Evolutionary conservation across 106 monocot species (phyloP), one percentile per base, ranked within the genome.

Genomic region (Acorus calamus): DNA sequence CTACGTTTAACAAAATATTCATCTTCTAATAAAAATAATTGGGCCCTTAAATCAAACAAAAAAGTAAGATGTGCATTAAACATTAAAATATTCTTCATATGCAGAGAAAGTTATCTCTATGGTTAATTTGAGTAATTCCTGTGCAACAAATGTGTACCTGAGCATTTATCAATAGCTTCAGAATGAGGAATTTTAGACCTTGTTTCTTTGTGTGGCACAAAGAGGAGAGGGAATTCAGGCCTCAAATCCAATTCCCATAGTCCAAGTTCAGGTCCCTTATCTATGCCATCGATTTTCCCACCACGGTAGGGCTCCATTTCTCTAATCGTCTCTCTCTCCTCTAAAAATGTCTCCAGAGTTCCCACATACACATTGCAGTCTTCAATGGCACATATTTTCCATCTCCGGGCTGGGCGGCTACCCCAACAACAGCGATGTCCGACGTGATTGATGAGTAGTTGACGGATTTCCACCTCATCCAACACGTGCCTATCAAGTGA

Each of bases 341-440:
- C 94, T 42, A 94, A 78, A 64, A 94, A 94, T 53, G 87, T 90
- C 78, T 94, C 94, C 11, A 94, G 47, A 11, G 82, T 89, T 56
- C 94, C 94, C 14, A 94, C 80, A 69, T 89, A 94, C n/a, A 94
- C 87, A 72, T 94, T 90, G 73, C 94, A 94, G 55, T 94, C 94
- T 68, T 94, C 94, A 74, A 94, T 66, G 4, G 86, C 73, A 63
- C 56, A 56, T 46, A 94, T 87, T 57, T 74, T 89, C 94, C 94
- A 94, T 46, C 66, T 79, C 55, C 87, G 70, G 48, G 94, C 94
- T 58, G 94, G 94, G n/a, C 63, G 69, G 47, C 89, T 82, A 64
- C 80, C 86, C 94, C 94, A 94, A 66, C 94, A 94, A 71, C 79
- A 94, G 14, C 72, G 86, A 75, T 94, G 94, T 8, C 89, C 94